Base-by-base conservation (phyloP, 768 basidiomycete species). In the Psilocybe azurescens region DNA sequence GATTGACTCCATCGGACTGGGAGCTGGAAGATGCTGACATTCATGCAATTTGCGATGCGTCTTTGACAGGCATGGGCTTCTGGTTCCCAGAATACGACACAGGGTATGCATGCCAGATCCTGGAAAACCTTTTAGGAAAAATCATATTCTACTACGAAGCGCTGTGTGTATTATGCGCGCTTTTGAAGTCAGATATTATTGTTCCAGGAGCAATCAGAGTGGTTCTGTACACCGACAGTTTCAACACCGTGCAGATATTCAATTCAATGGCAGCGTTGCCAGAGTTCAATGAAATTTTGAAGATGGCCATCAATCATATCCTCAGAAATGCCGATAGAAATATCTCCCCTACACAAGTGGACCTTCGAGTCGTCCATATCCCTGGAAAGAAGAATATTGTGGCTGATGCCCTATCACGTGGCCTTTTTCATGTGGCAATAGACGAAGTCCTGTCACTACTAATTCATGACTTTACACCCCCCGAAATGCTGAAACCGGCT, bases 191-290 rank as follows among this genome's bases (percentile, higher is more conserved):
- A 6, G 33, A 36, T 10, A 6, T 10, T 5, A 36, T 36, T 36
- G 33, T 36, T 6, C 33, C 33, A 36, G 7, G 44, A 8, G 20
- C 53, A 11, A 24, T 44, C 1, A 10, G 58, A 10, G 24, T 74
- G 11, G 33, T 71, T 2, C 69, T 78, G 20, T 74, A 60, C 60
- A 69, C 71, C 0, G 74, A 78, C 64, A 77, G 67, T 52, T 18
- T 32, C 0, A 75, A 76, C 55, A 71, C 70, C 1, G 70, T 76
- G 2, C 48, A 70, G 30, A 73, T 76, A 1, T 76, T 75, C 57
- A 65, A 67, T 58, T 60, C 70, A 0, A 61, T 79, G 3, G 32
- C 58, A 5, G 70, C 72, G 1, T 3, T 24, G 2, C 68, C 67
- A 48, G 6, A 18, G 0, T 74, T 73, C 57, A 76, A 78, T 46